Percentiles rank a stretch among this genome's conserved stretches.
phyloP scores from a whole-genome alignment of 441 rosid genomes.

The Pelargonium australe region DNA sequence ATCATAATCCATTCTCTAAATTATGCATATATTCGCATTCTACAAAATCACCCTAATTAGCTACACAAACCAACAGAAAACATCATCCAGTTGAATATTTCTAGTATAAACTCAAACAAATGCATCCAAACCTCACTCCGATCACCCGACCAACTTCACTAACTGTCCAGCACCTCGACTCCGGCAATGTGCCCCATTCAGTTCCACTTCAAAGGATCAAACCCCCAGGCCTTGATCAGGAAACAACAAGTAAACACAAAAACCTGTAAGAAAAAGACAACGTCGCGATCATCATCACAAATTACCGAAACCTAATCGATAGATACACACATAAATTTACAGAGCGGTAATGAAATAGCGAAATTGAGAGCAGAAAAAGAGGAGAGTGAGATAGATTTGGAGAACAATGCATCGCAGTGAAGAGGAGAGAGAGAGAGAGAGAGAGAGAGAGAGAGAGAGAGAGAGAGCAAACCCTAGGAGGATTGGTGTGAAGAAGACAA shows the following conservation, averaged over 20 bases:
- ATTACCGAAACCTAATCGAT: not conserved
- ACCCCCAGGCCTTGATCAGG: constrained; percentile 1
- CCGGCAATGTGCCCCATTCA: constrained; percentile 2
- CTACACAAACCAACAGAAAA: constrained; percentile 2
- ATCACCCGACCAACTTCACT: constrained; percentile 1
- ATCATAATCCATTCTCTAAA: constrained; percentile 56
- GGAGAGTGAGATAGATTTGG: not conserved
- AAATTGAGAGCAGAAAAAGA: not conserved
- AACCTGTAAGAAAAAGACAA: not conserved
- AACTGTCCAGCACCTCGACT: not conserved
- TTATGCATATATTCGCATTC: constrained; percentile 17
- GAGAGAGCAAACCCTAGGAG: constrained; percentile 1
- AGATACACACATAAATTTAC: not conserved
- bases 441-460: not conserved
- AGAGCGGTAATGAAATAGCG: not conserved
- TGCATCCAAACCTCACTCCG: not conserved
- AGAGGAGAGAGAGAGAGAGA: not conserved
- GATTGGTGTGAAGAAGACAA: constrained; percentile 5
- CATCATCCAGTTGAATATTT: too few species aligned
- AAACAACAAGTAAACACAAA: not conserved
- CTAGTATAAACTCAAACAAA: too few species aligned
- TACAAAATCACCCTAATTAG: constrained; percentile 8
- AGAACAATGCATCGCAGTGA: not conserved
- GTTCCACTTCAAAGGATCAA: not conserved
- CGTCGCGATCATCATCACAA: not conserved